Conservation (phyloP, 208 protist species). For the Trypanosoma avium region DNA sequence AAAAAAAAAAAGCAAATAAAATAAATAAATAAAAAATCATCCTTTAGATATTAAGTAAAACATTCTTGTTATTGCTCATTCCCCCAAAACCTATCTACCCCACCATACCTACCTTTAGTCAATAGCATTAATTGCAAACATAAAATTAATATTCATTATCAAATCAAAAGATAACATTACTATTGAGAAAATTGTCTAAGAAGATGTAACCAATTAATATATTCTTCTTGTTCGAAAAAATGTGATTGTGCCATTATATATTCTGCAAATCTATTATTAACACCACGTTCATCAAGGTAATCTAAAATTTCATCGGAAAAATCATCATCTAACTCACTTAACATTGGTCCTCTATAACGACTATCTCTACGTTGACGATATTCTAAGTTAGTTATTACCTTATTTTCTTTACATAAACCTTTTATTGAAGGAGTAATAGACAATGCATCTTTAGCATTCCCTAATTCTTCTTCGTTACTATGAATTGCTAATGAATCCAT, state of each 20-base stretch:
- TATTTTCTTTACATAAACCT: neutral
- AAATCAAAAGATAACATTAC: conserved; percentile 28
- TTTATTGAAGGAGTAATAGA: neutral
- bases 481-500: conserved; percentile 81
- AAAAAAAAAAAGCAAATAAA: too few species aligned
- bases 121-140: neutral
- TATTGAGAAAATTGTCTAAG: conserved; percentile 66
- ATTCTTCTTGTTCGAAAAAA: conserved; percentile 83
- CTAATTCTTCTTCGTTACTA: conserved; percentile 45
- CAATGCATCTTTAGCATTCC: conserved; percentile 38
- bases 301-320: conserved; percentile 86
- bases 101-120: neutral
- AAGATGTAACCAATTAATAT: conserved; percentile 75
- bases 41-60: too few species aligned
- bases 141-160: conserved; percentile 16
- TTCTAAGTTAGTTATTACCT: conserved; percentile 20
- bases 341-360: conserved; percentile 74
- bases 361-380: conserved; percentile 33
- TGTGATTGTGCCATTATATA: conserved; percentile 84
- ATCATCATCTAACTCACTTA: conserved; percentile 86
- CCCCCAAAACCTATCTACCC: neutral
- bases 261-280: conserved; percentile 88
- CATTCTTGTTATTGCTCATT: too few species aligned
- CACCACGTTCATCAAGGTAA: conserved; percentile 84
- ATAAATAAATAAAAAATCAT: neutral